phyloP scores from a whole-genome alignment of 2,329 filamentous ascomycete genomes.

The Rutstroemia sp. region DNA sequence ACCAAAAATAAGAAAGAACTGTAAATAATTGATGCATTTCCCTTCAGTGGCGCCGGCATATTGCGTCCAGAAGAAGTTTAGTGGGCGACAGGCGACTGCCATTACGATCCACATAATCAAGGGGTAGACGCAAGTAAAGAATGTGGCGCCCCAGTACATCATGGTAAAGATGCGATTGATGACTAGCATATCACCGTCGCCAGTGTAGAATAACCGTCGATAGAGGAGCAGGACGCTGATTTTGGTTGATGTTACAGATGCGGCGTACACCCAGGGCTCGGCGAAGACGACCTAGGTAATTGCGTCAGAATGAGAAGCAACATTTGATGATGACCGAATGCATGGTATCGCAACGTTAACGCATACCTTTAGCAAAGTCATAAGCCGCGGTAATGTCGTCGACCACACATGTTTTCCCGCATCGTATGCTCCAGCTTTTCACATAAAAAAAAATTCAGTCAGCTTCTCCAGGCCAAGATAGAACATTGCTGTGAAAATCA shows the following conservation, averaged over 20 bases:
- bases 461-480: not conserved
- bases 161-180: constrained; percentile 1
- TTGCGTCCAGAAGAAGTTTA: not conserved
- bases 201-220: constrained; percentile 1
- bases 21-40: not conserved
- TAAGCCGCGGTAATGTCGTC: constrained; percentile 2
- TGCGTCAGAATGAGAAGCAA: not conserved
- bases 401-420: constrained; percentile 1
- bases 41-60: not conserved
- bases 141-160: not conserved
- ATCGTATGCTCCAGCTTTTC: constrained; percentile 3
- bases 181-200: not conserved
- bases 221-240: constrained; percentile 1
- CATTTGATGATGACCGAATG: not conserved
- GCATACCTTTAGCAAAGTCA: not conserved
- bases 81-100: not conserved
- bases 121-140: not conserved
- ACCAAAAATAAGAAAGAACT: not conserved
- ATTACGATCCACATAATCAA: constrained; percentile 3
- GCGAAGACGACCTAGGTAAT: not conserved
- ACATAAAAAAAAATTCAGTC: not conserved
- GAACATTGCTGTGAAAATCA: not conserved
- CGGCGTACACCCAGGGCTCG: constrained; percentile 4
- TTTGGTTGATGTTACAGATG: constrained; percentile 4
- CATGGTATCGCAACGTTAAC: not conserved